Evolutionary conservation across 2,329 filamentous ascomycete genomes (phyloP).

Genomic region (Teratosphaeria destructans): DNA sequence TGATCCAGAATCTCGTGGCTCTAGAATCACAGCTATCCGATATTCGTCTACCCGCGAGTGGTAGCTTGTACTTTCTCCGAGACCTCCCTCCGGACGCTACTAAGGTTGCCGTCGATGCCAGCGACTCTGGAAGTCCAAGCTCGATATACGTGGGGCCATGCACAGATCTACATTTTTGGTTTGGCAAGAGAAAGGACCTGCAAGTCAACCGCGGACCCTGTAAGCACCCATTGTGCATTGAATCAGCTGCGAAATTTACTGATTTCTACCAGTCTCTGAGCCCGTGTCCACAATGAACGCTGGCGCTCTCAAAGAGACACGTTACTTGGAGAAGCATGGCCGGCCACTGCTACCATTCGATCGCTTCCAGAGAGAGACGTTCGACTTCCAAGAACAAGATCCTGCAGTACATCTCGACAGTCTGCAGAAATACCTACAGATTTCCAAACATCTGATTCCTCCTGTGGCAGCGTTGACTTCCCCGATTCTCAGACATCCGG

Average conservation of each 20-base stretch:
- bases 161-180: constrained; percentile 20
- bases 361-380: constrained; percentile 23
- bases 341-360: constrained; percentile 23
- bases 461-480: constrained; percentile 6
- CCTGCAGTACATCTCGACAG: constrained; percentile 20
- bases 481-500: constrained; percentile 11
- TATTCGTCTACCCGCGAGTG: too few relatives aligned
- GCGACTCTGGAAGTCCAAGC: constrained; percentile 1
- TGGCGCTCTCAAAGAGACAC: constrained; percentile 25
- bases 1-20: too few relatives aligned
- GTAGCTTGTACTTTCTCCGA: constrained; percentile 12
- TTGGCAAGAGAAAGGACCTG: constrained; percentile 19
- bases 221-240: constrained; percentile 6
- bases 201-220: constrained; percentile 18
- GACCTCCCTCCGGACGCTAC: constrained; percentile 11
- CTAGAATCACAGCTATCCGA: too few relatives aligned
- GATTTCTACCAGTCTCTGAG: background rate
- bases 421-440: constrained; percentile 22
- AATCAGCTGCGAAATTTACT: background rate
- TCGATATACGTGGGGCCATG: constrained; percentile 24
- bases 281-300: constrained; percentile 4
- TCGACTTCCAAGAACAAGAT: constrained; percentile 21
- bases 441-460: constrained; percentile 18
- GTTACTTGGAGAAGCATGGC: constrained; percentile 21
- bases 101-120: constrained; percentile 11